Conservation (phyloP, 1,284 basidiomycete genomes). For the Heterobasidion irregulare region DNA sequence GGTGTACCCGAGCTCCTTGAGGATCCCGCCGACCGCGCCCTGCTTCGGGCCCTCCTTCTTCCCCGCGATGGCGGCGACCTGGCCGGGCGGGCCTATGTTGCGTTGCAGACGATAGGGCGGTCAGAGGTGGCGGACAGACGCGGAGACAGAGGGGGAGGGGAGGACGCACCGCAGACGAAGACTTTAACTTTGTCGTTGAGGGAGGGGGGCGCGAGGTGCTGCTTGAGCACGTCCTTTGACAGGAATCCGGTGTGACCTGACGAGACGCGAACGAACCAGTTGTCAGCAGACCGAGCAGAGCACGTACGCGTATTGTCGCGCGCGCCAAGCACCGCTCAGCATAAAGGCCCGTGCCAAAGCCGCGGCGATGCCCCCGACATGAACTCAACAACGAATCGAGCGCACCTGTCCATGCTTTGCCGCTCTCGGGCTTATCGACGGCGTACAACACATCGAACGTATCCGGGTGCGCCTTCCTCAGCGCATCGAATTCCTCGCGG, state of each 20-base stretch:
- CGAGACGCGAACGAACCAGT: not conserved
- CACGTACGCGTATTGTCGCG: not conserved
- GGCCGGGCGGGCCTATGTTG: conserved; percentile 68
- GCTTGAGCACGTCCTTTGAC: conserved; percentile 60
- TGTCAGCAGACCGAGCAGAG: not conserved
- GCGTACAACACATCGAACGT: conserved; percentile 82
- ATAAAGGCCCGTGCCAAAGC: no score
- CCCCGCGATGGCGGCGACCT: conserved; percentile 74
- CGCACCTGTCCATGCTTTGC: conserved; percentile 31
- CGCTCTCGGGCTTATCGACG: conserved; percentile 67
- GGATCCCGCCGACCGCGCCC: conserved; percentile 73
- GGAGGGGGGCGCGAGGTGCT: conserved; percentile 63
- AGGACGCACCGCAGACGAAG: conserved; percentile 72
- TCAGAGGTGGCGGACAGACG: not conserved
- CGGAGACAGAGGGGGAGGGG: not conserved
- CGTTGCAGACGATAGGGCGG: not conserved
- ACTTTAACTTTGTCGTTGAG: conserved; percentile 80
- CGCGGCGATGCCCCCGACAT: no score
- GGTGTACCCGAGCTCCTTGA: conserved; percentile 85
- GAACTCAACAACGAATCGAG: conserved; percentile 2
- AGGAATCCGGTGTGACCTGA: conserved; percentile 67
- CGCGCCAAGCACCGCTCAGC: no score
- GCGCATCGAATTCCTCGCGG: conserved; percentile 70
- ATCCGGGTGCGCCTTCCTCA: conserved; percentile 64
- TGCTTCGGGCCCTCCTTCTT: conserved; percentile 77